These are phyloP conservation scores for Ogataea hybrid DNA, from an alignment of 1,139 yeast genomes.

Conservation along the genomic window DNA sequence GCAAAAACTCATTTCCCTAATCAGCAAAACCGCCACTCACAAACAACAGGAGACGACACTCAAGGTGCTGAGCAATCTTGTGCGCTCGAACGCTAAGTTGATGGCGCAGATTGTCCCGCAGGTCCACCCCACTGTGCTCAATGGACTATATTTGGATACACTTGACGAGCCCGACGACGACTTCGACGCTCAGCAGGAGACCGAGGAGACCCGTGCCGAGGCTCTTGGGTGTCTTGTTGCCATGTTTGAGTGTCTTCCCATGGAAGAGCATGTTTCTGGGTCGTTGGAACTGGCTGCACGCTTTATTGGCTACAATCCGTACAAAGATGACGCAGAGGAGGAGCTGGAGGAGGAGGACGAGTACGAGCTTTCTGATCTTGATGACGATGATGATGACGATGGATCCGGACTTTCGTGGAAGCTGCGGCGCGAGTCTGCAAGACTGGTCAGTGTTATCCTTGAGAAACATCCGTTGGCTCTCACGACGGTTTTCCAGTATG, in stretches of 20 bases:
- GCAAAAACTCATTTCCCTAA: constrained; percentile 18
- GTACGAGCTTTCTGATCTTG: constrained; percentile 43
- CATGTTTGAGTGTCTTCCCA: constrained; percentile 31
- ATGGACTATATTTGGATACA: constrained; percentile 33
- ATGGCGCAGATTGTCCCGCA: constrained; percentile 14
- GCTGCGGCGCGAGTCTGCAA: constrained; percentile 55
- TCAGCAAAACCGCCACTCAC: constrained; percentile 9
- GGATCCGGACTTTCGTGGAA: constrained; percentile 57
- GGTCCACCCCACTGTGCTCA: constrained; percentile 29
- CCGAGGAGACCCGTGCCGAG: constrained; percentile 52
- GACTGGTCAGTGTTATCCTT: constrained; percentile 43
- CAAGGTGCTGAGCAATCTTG: constrained; percentile 28
- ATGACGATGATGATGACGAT: constrained; percentile 55
- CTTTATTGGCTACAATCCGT: constrained; percentile 61
- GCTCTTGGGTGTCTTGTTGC: constrained; percentile 43
- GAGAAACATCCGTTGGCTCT: constrained; percentile 35
- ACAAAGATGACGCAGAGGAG: constrained; percentile 38
- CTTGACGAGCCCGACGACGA: constrained; percentile 28
- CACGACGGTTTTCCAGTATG: constrained; percentile 25
- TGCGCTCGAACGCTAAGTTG: constrained; percentile 31
- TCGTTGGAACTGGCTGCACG: constrained; percentile 36
- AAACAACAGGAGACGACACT: constrained; percentile 22
- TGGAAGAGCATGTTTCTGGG: constrained; percentile 32
- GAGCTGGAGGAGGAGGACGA: constrained; percentile 46
- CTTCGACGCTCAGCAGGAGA: constrained; percentile 37